phyloP scores from a whole-genome alignment of 495 filamentous ascomycete genomes.

The Trichoderma gamsii region DNA sequence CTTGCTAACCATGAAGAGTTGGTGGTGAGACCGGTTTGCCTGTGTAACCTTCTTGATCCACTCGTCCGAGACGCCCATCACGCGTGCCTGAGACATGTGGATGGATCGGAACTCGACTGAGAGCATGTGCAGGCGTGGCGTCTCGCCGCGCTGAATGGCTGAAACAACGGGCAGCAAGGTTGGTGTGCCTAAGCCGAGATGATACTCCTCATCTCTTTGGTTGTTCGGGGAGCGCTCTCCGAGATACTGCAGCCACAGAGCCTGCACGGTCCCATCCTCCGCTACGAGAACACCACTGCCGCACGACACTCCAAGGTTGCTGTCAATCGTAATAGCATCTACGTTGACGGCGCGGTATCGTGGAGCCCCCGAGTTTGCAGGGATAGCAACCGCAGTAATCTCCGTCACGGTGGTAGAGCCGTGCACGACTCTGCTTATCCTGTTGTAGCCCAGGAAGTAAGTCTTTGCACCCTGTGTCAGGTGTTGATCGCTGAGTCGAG shows the following conservation, averaged over 20 bases:
- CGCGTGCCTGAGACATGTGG: constrained; percentile 94
- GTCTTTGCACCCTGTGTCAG: constrained; percentile 88
- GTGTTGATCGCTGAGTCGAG: constrained; percentile 68
- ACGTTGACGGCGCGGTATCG: constrained; percentile 93
- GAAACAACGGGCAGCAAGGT: constrained; percentile 77
- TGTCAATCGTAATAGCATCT: constrained; percentile 96
- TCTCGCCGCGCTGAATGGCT: constrained; percentile 72
- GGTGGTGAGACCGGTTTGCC: constrained; percentile 84
- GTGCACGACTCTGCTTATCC: constrained; percentile 87
- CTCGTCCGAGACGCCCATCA: constrained; percentile 94
- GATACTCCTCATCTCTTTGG: constrained; percentile 91
- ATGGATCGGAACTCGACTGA: constrained; percentile 92
- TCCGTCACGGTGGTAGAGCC: constrained; percentile 94
- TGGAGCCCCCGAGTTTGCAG: constrained; percentile 84
- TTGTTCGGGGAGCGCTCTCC: constrained; percentile 75
- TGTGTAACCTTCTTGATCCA: constrained; percentile 86
- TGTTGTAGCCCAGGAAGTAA: constrained; percentile 95
- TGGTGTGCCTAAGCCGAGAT: constrained; percentile 86
- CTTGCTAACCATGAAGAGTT: constrained; percentile 98
- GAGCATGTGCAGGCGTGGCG: constrained; percentile 78
- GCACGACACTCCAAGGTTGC: constrained; percentile 80
- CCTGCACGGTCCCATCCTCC: constrained; percentile 86
- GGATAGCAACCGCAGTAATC: constrained; percentile 95
- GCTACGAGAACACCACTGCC: constrained; percentile 89
- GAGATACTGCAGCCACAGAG: constrained; percentile 92